Base-by-base conservation (phyloP, 2,329 filamentous ascomycete genomes). In the Lasiodiplodia citricola region DNA sequence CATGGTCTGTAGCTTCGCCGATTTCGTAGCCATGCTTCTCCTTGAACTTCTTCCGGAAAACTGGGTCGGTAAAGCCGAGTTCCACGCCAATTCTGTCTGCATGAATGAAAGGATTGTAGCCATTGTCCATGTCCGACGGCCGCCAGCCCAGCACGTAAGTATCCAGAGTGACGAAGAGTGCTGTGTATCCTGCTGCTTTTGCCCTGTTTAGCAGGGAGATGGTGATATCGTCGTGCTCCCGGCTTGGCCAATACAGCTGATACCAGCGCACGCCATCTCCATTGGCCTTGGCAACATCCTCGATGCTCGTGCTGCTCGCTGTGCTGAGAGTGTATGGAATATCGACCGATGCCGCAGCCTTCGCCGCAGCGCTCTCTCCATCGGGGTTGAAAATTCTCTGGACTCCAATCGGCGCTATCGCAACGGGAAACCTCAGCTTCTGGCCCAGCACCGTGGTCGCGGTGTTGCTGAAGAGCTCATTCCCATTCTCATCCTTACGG, bases 171-270 rank as follows among this genome's bases (percentile, higher is more conserved):
- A 94, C 88, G 7, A 93, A 87, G 0, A 93, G 82, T 0, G 88
- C 89, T 41, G 83, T 84, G 78, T 85, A 93, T 0, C 90, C 91
- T 38, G 82, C 85, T 0, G 79, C 82, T 74, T 87, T 88, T 0
- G 90, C 91, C 0, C 90, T 84, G 1, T 78, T 75, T 4, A 93
- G 82, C 18, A 93, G 80, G 1, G 87, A 91, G 0, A 85, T 80
- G 0, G 91, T 93, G 67, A 93, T 82, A 3, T 89, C 86, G 65
- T 93, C 85, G 67, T 87, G 86, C 23, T 84, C 79, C 0, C 89
- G 88, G 84, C 81, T 81, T 0, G 91, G 91, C 89, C 90, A 93
- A 80, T 94, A 94, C 0, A 94, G 84, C 75, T 94, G 91, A 76
- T 86, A 94, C 90, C 90, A 94, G 13, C 90, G 82, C 38, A 85